Base-by-base conservation (phyloP, 768 basidiomycete genomes). In the Coprinopsis strossmayeri region DNA sequence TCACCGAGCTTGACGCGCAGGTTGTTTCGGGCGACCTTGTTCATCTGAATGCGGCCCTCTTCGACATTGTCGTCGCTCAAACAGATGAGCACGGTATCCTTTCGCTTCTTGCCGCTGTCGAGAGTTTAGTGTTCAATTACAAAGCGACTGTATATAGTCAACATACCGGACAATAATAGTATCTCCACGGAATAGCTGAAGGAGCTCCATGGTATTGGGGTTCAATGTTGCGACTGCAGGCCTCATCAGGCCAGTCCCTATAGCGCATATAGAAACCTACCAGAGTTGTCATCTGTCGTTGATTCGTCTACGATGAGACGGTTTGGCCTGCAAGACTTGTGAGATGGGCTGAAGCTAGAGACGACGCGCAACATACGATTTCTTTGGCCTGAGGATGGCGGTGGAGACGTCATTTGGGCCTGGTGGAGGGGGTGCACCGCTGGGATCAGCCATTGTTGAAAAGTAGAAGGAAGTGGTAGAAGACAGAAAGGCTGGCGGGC, bases 1-100 rank as follows among this genome's bases (percentile, higher is more conserved):
- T 99, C 96, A 35, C 90, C 95, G 35, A 98, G 84, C 73, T 97
- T 98, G 58, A 98, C 91, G 48, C 95, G 90, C 40, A 98, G 70
- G 70, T 99, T 98, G 73, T 97, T 95, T 50, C 96, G 91, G n/a
- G 96, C 96, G 28, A 99, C 96, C 69, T 98, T 98, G 84, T 99
- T 99, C 70, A 99, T 73, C 60, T 96, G 94, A 54, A 99, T 94
- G 64, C 91, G 90, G 50, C 96, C 95, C 68, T 98, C 96, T 59
- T 97, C 96, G 53, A 98, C 91, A 53, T 95, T 91, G 60, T 98
- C 96, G 34, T 88, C 89, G 61, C 87, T 88, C 61, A 99, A 68
- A 61, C 93, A 96, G 64, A 98, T 98, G 53, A 99, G 84, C 35
- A 99, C 96, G 5, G 95, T 97, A 59, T 98, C 94, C 59, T 87